Percentiles rank a stretch among this genome's conserved stretches.
phyloP scores from a whole-genome alignment of 345 rosid genomes.

The Melaleuca quinquenervia region DNA sequence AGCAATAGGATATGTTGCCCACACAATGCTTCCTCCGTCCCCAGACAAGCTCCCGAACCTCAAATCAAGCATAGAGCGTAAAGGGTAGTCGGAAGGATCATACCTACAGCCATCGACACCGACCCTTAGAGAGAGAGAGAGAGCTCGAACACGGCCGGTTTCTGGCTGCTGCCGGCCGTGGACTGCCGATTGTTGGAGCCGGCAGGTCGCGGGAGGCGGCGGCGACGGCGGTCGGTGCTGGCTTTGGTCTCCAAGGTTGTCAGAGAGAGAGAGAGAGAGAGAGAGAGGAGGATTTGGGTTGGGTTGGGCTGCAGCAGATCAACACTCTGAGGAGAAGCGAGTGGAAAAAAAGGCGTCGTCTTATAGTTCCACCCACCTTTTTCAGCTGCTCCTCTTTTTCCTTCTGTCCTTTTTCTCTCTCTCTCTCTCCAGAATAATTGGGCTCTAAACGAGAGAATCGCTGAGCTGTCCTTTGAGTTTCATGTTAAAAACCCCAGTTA shows the following conservation, averaged over 20 bases:
- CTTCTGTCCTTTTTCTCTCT: neutral
- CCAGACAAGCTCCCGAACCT: neutral
- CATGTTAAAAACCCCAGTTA: neutral
- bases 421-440: neutral
- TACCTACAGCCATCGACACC: neutral
- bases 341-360: neutral
- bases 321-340: neutral
- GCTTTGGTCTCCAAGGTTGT: neutral
- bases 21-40: neutral
- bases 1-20: neutral
- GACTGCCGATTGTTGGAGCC: neutral
- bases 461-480: neutral
- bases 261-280: neutral
- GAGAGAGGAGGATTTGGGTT: neutral
- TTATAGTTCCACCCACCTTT: neutral
- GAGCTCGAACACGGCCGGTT: neutral
- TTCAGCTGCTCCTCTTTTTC: neutral
- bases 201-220: neutral
- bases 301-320: neutral
- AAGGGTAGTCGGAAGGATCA: neutral
- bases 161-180: neutral
- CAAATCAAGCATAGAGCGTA: neutral
- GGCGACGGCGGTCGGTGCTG: neutral
- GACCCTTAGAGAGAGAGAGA: neutral
- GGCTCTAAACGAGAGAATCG: neutral